Conservation (phyloP, 106 monocot species). For the Dendrobium catenatum region DNA sequence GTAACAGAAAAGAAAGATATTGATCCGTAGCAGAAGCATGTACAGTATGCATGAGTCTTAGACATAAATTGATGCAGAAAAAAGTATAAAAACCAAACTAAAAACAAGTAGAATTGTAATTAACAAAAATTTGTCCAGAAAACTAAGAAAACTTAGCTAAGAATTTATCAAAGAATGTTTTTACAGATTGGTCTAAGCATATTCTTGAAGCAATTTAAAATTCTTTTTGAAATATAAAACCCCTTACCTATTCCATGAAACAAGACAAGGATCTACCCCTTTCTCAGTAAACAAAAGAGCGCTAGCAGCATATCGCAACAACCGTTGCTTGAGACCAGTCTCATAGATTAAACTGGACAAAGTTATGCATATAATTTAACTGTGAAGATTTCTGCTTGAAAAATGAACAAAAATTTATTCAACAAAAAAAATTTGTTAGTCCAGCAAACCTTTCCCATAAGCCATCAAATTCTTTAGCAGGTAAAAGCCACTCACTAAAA, state of each 20-base stretch:
- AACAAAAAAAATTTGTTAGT: background rate
- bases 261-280: conserved; percentile 85
- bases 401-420: background rate
- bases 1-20: background rate
- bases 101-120: background rate
- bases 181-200: background rate
- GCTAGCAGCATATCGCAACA: conserved; percentile 96
- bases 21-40: background rate
- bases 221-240: background rate
- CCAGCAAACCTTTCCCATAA: conserved; percentile 88
- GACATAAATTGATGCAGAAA: background rate
- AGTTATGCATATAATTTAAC: background rate
- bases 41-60: background rate
- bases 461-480: conserved; percentile 89
- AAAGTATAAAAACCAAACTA: background rate
- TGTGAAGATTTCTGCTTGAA: background rate
- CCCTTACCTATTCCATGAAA: conserved; percentile 97
- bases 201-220: background rate
- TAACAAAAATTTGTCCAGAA: background rate
- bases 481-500: conserved; percentile 90
- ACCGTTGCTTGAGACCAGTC: conserved; percentile 81
- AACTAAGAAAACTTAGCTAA: background rate
- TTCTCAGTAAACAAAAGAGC: conserved; percentile 91
- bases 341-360: conserved; percentile 88
- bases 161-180: background rate